Percentiles rank a stretch among this genome's conserved stretches.
phyloP scores from a whole-genome alignment of 352 stramenopile genomes.

The Pythium periplocum region DNA sequence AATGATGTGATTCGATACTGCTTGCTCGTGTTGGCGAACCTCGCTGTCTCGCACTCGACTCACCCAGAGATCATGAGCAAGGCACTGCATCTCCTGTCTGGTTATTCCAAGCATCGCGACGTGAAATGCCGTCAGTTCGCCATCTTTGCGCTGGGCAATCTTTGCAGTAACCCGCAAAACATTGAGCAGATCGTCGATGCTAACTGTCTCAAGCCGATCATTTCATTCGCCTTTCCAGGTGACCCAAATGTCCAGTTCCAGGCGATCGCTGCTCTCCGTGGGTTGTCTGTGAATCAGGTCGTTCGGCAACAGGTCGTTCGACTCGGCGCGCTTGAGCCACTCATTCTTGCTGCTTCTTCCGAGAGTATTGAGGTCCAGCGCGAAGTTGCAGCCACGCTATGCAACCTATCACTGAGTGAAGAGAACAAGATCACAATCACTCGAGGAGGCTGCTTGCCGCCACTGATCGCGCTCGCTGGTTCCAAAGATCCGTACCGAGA shows the following conservation, averaged over 20 bases:
- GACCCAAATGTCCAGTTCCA: conserved; percentile 96
- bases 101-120: conserved; percentile 93
- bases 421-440: conserved; percentile 96
- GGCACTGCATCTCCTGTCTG: conserved; percentile 84
- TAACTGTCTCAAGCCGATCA: conserved; percentile 90
- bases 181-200: conserved; percentile 84
- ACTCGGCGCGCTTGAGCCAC: conserved; percentile 90
- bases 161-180: conserved; percentile 91
- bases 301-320: conserved; percentile 89
- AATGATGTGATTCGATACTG: conserved; percentile 95
- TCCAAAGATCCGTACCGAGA: conserved; percentile 89
- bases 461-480: conserved; percentile 85
- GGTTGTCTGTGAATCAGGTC: conserved; percentile 88
- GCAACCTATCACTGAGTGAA: conserved; percentile 93
- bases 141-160: conserved; percentile 93
- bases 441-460: conserved; percentile 90
- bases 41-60: conserved; percentile 84
- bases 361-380: conserved; percentile 94
- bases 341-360: conserved; percentile 88
- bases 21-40: conserved; percentile 91
- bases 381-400: conserved; percentile 93
- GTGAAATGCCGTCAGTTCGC: conserved; percentile 96
- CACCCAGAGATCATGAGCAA: conserved; percentile 77
- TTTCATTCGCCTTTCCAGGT: conserved; percentile 93
- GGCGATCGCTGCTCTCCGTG: conserved; percentile 91